phyloP scores from a whole-genome alignment of 1,284 basidiomycete species.

The Amylostereum chailletii region DNA sequence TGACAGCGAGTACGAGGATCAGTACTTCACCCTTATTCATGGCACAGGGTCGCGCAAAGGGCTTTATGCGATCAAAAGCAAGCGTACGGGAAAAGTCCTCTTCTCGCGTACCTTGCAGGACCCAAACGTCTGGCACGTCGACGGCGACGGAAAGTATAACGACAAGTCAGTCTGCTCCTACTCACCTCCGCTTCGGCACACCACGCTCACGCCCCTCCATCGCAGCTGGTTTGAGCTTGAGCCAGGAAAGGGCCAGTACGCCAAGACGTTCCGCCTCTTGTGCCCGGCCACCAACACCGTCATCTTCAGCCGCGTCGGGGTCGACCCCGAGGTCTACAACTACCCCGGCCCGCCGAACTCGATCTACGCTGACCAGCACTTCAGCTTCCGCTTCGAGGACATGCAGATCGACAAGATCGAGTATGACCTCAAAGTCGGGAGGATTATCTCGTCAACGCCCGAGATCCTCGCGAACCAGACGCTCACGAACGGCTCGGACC shows the following conservation, averaged over 20 bases:
- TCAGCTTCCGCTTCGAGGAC: conserved; percentile 3
- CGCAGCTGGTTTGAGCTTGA: conserved; percentile 6
- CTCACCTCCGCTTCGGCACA: too few relatives aligned
- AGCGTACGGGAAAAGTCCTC: conserved; percentile 4
- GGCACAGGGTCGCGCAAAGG: conserved; percentile 2
- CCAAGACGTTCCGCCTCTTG: background rate
- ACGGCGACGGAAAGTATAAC: conserved; percentile 1
- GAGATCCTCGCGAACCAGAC: background rate
- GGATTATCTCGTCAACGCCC: background rate
- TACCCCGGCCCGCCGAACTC: background rate
- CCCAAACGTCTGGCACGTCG: conserved; percentile 4
- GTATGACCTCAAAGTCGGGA: background rate
- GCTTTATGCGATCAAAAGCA: conserved; percentile 5
- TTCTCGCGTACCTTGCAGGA: conserved; percentile 1
- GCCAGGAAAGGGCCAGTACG: background rate
- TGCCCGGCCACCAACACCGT: background rate
- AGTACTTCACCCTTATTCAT: conserved; percentile 9
- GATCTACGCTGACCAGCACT: conserved; percentile 2
- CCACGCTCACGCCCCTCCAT: background rate
- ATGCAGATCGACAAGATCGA: conserved; percentile 4
- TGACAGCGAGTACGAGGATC: conserved; percentile 1
- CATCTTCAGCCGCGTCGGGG: too few relatives aligned
- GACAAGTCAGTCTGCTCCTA: conserved; percentile 6
- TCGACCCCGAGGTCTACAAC: background rate
- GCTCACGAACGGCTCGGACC: too few relatives aligned